These are phyloP conservation scores for Graphilbum fragrans DNA, from an alignment of 2,329 filamentous ascomycete genomes.

Conservation along the genomic window DNA sequence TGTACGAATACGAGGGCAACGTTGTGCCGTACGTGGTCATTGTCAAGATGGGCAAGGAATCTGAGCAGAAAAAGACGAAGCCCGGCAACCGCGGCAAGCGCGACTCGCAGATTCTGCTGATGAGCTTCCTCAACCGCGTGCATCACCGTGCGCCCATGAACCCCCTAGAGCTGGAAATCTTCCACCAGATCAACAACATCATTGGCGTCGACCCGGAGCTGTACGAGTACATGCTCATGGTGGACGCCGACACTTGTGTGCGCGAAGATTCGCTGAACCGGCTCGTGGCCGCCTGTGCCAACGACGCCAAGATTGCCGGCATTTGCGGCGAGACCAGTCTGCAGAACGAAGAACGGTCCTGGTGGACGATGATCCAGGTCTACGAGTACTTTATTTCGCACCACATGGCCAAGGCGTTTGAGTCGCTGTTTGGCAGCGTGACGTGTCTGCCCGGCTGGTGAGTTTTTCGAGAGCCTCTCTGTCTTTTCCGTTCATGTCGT, in stretches of 20 bases:
- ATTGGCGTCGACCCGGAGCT: conserved; percentile 96
- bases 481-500: not conserved
- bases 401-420: conserved; percentile 91
- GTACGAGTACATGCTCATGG: conserved; percentile 95
- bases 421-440: conserved; percentile 93
- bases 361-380: conserved; percentile 99
- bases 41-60: conserved; percentile 95
- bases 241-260: conserved; percentile 94
- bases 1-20: conserved; percentile 96
- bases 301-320: conserved; percentile 91
- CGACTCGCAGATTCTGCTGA: conserved; percentile 89
- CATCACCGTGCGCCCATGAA: conserved; percentile 92
- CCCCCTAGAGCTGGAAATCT: conserved; percentile 92
- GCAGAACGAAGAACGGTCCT: conserved; percentile 87
- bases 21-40: conserved; percentile 93
- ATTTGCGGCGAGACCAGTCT: conserved; percentile 96
- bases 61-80: conserved; percentile 80
- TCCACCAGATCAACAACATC: conserved; percentile 98
- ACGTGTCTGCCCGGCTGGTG: conserved; percentile 99
- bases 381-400: conserved; percentile 99
- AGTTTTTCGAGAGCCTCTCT: conserved; percentile 51
- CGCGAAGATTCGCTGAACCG: conserved; percentile 85
- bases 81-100: conserved; percentile 97
- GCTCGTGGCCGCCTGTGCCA: conserved; percentile 81
- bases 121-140: conserved; percentile 97